Base-by-base conservation (phyloP, 352 stramenopile species). In the Pythium vanterpoolii region DNA sequence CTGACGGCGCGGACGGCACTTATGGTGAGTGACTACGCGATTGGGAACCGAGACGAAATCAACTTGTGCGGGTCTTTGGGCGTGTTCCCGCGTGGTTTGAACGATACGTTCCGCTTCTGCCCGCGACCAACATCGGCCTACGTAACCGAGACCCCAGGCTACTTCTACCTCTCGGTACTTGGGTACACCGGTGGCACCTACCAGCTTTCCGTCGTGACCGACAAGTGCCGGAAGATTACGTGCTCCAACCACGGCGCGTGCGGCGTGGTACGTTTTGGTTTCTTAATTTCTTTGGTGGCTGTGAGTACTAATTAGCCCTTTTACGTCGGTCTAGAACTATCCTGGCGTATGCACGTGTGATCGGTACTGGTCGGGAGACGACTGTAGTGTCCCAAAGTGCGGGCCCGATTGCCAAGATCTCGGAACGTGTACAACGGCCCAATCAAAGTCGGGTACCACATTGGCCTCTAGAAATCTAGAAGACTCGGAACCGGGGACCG, bases 361-460 rank as follows among this genome's bases (percentile, higher is more conserved):
- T 61, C 78, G 77, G 9, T 89, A 87, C 43, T 94, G 80, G 81
- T 86, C 71, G 19, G 85, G 80, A 0, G 77, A 89, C 6, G 79
- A 88, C 49, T 94, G 85, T 52, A 90, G 72, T 34, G 64, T 86
- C 5, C 80, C 82, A 6, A 82, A 78, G 50, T 94, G 85, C 45
- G 83, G 79, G 0, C 83, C 81, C 0, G 82, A 93, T 55, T 91
- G 85, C 24, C 40, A 78, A 16, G 83, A 90, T 43, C 62, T 89
- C 19, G 74, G 78, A 10, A 79, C 58, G 0, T 93, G 83, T n/a
- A n/a, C n/a, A n/a, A n/a, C n/a, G n/a, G n/a, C n/a, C n/a, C n/a
- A n/a, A n/a, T n/a, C n/a, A n/a, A n/a, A n/a, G n/a, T n/a, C n/a
- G n/a, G n/a, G n/a, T n/a, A n/a, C n/a, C n/a, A n/a, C n/a, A n/a